These are phyloP conservation scores for Zopfia rhizophila DNA, from an alignment of 2,329 filamentous ascomycete genomes.

Conservation along the genomic window DNA sequence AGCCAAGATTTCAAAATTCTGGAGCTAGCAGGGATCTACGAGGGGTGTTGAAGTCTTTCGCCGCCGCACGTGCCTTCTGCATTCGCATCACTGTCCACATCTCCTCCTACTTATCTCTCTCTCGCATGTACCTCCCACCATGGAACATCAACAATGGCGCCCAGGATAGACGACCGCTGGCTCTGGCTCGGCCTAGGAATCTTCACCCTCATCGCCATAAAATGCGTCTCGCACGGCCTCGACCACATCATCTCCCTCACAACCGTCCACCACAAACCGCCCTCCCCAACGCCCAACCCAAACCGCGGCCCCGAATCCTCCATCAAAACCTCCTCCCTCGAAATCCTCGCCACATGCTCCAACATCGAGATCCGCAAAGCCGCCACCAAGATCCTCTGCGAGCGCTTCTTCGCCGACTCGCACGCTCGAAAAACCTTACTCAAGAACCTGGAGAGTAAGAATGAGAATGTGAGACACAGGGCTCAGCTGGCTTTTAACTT, in stretches of 20 bases:
- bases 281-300: slow-evolving; percentile 67
- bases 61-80: not conserved
- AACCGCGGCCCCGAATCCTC: slow-evolving; percentile 72
- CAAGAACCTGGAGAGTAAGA: slow-evolving; percentile 36
- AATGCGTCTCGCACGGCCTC: slow-evolving; percentile 68
- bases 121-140: slow-evolving; percentile 11
- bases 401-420: slow-evolving; percentile 40
- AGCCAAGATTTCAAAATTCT: slow-evolving; percentile 29
- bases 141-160: slow-evolving; percentile 41
- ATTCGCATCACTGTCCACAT: slow-evolving; percentile 3
- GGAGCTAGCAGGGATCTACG: too few relatives aligned
- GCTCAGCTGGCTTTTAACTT: slow-evolving; percentile 41
- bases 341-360: slow-evolving; percentile 52
- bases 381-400: slow-evolving; percentile 50
- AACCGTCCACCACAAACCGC: slow-evolving; percentile 73
- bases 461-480: slow-evolving; percentile 27
- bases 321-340: slow-evolving; percentile 54
- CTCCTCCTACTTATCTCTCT: not conserved
- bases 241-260: slow-evolving; percentile 70
- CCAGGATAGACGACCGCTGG: slow-evolving; percentile 55
- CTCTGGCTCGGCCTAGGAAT: slow-evolving; percentile 63
- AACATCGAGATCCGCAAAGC: slow-evolving; percentile 57
- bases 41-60: too few relatives aligned
- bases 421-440: slow-evolving; percentile 30
- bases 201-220: slow-evolving; percentile 68